Evolutionary conservation across 345 rosid species (phyloP), one percentile per base, ranked within the genome.

Genomic region (Cochlearia excelsa): DNA sequence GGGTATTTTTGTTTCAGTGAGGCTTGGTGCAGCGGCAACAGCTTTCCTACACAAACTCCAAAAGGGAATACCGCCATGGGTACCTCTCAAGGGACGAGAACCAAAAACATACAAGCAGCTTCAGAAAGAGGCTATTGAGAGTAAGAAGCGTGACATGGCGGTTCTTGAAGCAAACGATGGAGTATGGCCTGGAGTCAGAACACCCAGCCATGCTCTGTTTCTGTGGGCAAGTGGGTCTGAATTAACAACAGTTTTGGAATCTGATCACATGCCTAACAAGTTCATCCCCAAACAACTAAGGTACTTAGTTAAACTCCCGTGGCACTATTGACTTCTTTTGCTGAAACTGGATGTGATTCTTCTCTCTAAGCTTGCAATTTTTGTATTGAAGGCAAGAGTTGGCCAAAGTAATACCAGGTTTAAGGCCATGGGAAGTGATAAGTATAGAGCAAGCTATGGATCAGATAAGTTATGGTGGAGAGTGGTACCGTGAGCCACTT

Each of bases 391-490:
- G 96, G 78, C 66, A 55, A 47, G 76, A 75, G 51, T 59, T 88
- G 80, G 80, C 78, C 4, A 80, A 88, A 69, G 63, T 76, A 64
- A 82, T 87, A 63, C 98, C 98, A 30, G 95, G 86, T 31, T 70
- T 91, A 71, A 81, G 98, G 74, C 98, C 96, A n/a, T 87, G 98
- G 98, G 98, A 91, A 75, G 90, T 91, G 70, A 72, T 87, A 57
- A 88, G 91, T 51, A 48, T 85, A 47, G 98, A 88, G 79, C 96
- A 91, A 78, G 98, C 98, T 38, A 91, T 91, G 95, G 92, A 87
- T 75, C 79, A 85, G 67, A 79, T 90, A 42, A 85, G 83, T 16
- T 90, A 82, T 61, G 84, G 82, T 31, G 95, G 96, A 72, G 74
- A 81, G 73, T 87, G 97, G 95, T 87, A 82, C 66, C 86, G 97